These are phyloP conservation scores for Conoideocrella luteorostrata DNA, from an alignment of 2,329 filamentous ascomycete genomes.

Conservation along the genomic window DNA sequence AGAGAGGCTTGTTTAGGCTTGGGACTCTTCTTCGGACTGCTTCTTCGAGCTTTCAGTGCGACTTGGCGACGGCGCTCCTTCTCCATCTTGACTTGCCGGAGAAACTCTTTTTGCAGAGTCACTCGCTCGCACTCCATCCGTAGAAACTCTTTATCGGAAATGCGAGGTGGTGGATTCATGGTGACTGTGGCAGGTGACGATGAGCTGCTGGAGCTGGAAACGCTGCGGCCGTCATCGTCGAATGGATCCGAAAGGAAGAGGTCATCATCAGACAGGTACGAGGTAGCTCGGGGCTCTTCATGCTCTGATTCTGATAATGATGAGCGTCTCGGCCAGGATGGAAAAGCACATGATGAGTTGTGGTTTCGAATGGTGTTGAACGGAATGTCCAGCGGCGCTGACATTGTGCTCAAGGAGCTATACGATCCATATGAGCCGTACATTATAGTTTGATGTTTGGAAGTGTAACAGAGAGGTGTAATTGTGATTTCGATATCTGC, in stretches of 20 bases:
- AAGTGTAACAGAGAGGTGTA: too few species aligned
- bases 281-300: constrained; percentile 41
- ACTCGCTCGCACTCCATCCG: constrained; percentile 45
- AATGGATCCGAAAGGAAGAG: constrained; percentile 47
- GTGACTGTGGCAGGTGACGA: constrained; percentile 24
- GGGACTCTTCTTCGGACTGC: constrained; percentile 42
- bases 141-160: constrained; percentile 42
- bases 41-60: constrained; percentile 25
- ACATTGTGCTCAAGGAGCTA: constrained; percentile 39
- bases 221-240: constrained; percentile 43
- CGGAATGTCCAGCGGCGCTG: constrained; percentile 41
- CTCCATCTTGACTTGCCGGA: constrained; percentile 44
- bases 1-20: constrained; percentile 44
- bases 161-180: constrained; percentile 26
- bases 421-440: constrained; percentile 45
- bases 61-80: constrained; percentile 46
- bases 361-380: constrained; percentile 32
- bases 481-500: too few species aligned
- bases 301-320: constrained; percentile 40
- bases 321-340: constrained; percentile 51
- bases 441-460: constrained; percentile 24
- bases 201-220: constrained; percentile 38
- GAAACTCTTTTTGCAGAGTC: constrained; percentile 45
- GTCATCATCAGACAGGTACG: constrained; percentile 59
- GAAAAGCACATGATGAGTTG: constrained; percentile 47